A percentile compares a stretch with the other conserved stretches of the same genome.
These are phyloP conservation scores for Sporothrix variecibatus DNA, from an alignment of 2,329 filamentous ascomycete species.

Conservation along the genomic window DNA sequence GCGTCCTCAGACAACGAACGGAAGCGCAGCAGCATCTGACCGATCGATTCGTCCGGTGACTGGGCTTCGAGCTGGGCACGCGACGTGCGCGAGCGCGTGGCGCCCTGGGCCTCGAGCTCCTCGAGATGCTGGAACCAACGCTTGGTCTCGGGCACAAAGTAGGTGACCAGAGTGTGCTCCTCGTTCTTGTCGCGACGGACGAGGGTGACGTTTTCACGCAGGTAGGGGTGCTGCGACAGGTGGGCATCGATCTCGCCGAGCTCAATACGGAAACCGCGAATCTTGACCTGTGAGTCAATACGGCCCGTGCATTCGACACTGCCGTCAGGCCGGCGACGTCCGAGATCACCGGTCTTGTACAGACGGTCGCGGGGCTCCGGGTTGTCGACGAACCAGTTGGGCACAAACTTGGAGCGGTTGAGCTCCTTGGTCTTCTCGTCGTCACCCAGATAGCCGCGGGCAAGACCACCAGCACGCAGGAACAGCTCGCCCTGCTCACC, in stretches of 20 bases:
- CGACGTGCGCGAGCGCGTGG: conserved; percentile 37
- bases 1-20: conserved; percentile 27
- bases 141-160: conserved; percentile 79
- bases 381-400: conserved; percentile 83
- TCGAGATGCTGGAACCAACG: conserved; percentile 63
- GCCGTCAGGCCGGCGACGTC: conserved; percentile 68
- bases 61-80: conserved; percentile 55
- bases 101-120: conserved; percentile 55
- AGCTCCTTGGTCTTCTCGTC: conserved; percentile 56
- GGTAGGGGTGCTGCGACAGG: conserved; percentile 70
- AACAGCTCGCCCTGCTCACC: conserved; percentile 86
- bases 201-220: conserved; percentile 84
- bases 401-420: conserved; percentile 75
- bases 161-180: conserved; percentile 83
- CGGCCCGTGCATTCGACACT: conserved; percentile 75
- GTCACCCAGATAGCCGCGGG: conserved; percentile 61
- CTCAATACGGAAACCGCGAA: conserved; percentile 93
- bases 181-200: conserved; percentile 82
- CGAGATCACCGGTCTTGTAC: conserved; percentile 86
- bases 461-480: conserved; percentile 77
- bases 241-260: conserved; percentile 90
- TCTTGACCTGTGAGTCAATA: conserved; percentile 81
- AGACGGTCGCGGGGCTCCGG: conserved; percentile 75
- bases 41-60: conserved; percentile 26
- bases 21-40: conserved; percentile 28